Percentiles rank a stretch among this genome's conserved stretches.
phyloP scores from a whole-genome alignment of 495 filamentous ascomycete species.

The Pseudoneurospora amorphoporcata region DNA sequence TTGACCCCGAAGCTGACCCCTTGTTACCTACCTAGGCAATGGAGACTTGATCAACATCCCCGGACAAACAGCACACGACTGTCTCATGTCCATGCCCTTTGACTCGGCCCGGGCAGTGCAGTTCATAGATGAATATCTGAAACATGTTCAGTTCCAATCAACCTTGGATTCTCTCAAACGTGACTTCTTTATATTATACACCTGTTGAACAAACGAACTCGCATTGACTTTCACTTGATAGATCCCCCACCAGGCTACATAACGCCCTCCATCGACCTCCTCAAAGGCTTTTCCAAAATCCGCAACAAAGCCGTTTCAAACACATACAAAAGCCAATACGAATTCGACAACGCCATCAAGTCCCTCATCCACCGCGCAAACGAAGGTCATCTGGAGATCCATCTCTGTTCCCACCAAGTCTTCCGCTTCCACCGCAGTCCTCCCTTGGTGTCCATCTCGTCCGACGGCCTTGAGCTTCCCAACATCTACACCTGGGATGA shows the following conservation, averaged over 20 bases:
- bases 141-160: background rate
- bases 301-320: background rate
- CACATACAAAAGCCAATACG: background rate
- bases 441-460: background rate
- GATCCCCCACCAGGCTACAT: background rate
- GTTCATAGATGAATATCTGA: background rate
- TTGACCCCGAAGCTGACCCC: background rate
- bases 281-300: background rate
- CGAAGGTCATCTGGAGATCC: background rate
- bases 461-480: background rate
- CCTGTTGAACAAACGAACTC: background rate
- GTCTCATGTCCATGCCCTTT: background rate
- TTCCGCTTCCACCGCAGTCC: background rate
- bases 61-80: background rate
- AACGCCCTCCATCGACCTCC: background rate
- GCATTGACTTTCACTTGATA: background rate
- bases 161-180: background rate
- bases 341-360: background rate
- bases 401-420: background rate
- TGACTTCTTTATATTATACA: background rate
- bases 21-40: background rate
- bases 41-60: background rate
- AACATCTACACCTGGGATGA: background rate
- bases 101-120: background rate
- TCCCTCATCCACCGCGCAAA: background rate